Conservation (phyloP, 2,329 filamentous ascomycete genomes). For the Fusarium sp. region DNA sequence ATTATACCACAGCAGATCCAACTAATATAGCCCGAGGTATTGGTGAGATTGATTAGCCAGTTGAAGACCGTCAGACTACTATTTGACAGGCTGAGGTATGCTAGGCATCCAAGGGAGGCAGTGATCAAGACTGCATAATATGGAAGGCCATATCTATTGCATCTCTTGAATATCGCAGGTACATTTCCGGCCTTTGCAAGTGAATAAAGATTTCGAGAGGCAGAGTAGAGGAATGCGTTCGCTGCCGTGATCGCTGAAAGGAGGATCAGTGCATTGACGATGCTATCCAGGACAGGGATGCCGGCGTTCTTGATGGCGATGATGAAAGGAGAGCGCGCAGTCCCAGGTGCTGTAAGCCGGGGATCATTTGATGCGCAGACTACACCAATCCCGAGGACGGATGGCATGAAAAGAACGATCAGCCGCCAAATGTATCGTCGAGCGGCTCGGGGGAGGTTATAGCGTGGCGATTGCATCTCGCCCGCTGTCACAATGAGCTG, state of each 20-base stretch:
- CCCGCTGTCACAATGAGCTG: slow-evolving; percentile 43
- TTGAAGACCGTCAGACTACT: neutral
- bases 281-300: neutral
- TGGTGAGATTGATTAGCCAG: neutral
- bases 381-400: neutral
- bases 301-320: neutral
- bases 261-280: neutral
- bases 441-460: slow-evolving; percentile 41
- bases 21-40: neutral
- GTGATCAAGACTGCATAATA: neutral
- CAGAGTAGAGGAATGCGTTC: neutral
- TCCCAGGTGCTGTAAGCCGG: neutral
- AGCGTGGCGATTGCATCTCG: slow-evolving; percentile 45
- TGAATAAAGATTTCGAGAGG: neutral
- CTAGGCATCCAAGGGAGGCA: neutral
- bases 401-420: slow-evolving; percentile 55
- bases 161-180: neutral
- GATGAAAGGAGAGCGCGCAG: neutral
- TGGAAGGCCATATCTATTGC: neutral
- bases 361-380: neutral
- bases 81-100: neutral
- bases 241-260: neutral
- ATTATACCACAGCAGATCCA: neutral
- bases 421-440: slow-evolving; percentile 43
- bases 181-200: neutral